phyloP scores from a whole-genome alignment of 305 asterid species.

The Ajuga reptans region DNA sequence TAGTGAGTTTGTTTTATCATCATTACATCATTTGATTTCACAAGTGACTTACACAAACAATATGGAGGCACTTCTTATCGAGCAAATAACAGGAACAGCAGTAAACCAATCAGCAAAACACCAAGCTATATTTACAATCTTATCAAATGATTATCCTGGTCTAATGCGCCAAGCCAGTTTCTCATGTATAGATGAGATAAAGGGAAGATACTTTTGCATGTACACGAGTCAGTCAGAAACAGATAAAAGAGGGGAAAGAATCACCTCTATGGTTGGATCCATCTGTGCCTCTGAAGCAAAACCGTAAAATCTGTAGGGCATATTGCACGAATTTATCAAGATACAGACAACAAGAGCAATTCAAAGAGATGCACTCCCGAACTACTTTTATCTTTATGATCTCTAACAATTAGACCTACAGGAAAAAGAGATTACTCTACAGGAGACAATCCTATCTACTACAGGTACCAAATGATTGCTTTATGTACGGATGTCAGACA shows the following conservation, averaged over 20 bases:
- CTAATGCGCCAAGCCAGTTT: slow-evolving; percentile 7
- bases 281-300: slow-evolving; percentile 93
- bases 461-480: neutral
- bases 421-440: neutral
- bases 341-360: slow-evolving; percentile 9
- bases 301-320: slow-evolving; percentile 67
- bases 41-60: neutral
- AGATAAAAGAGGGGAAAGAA: slow-evolving; percentile 8
- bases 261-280: slow-evolving; percentile 93
- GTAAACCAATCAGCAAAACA: neutral
- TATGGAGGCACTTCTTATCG: neutral
- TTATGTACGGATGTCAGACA: neutral
- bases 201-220: neutral
- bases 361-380: neutral
- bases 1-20: neutral
- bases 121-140: slow-evolving; percentile 8
- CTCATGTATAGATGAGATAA: neutral
- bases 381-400: neutral
- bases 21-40: neutral
- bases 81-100: neutral
- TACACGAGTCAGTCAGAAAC: neutral
- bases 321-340: slow-evolving; percentile 16
- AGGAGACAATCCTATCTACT: neutral
- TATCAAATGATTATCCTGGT: neutral
- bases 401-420: neutral